A percentile compares a stretch with the other conserved stretches of the same genome.
Evolutionary conservation across 257 asterid genomes (phyloP).

Genomic region (Solanum pennellii): DNA sequence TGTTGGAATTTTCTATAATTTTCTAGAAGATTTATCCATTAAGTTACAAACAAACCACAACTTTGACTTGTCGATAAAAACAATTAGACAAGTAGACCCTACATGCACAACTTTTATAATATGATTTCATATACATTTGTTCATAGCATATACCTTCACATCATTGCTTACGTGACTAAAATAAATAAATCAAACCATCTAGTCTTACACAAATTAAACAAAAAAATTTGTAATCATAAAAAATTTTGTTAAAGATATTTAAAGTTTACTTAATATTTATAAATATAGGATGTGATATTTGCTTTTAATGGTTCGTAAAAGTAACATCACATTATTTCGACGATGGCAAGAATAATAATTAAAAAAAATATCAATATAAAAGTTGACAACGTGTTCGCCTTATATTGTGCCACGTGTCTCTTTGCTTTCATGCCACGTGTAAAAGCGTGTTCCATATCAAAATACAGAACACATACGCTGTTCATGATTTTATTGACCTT

Average conservation of each 20-base stretch:
- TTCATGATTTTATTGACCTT: neutral
- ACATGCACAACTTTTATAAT: neutral
- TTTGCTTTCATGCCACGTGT: neutral
- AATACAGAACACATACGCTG: neutral
- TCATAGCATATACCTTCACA: neutral
- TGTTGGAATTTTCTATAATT: neutral
- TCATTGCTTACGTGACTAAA: neutral
- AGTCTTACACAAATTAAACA: neutral
- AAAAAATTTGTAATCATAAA: too few species aligned
- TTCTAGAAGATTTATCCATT: neutral
- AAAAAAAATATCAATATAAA: neutral
- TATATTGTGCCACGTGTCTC: neutral
- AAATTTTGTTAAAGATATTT: too few species aligned
- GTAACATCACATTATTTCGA: rapidly evolving
- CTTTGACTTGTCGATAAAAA: neutral
- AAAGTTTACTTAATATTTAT: too few species aligned
- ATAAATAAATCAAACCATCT: neutral
- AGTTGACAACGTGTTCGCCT: neutral
- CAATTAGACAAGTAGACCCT: neutral
- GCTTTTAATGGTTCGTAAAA: too few species aligned
- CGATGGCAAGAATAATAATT: neutral
- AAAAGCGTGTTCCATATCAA: neutral
- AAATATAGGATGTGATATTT: too few species aligned
- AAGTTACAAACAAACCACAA: neutral
- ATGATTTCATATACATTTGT: neutral